Evolutionary conservation across 192 early-diverging fungal genomes (phyloP).

Genomic region (Obelidium mucronatum): DNA sequence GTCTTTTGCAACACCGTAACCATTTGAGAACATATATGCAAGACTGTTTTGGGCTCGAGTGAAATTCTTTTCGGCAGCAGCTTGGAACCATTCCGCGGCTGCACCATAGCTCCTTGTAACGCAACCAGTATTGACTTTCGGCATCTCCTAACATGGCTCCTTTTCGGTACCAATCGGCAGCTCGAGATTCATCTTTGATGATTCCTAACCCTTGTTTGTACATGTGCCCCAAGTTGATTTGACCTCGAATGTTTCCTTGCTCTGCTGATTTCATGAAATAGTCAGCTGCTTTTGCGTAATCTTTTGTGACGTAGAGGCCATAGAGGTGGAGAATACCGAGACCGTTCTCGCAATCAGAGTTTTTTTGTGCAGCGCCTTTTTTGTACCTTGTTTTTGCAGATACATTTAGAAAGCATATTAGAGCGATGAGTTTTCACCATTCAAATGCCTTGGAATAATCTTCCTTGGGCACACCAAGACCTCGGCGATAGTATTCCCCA

Average conservation of each 20-base stretch:
- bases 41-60: conserved; percentile 29
- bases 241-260: background rate
- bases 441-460: background rate
- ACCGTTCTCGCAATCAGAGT: background rate
- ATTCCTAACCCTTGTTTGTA: background rate
- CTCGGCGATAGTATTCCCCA: background rate
- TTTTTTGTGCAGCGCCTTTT: background rate
- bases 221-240: background rate
- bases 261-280: conserved; percentile 8
- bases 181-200: background rate
- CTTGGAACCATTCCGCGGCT: conserved; percentile 24
- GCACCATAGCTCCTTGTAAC: conserved; percentile 22
- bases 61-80: conserved; percentile 41
- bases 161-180: conserved; percentile 15
- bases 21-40: conserved; percentile 37
- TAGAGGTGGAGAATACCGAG: conserved; percentile 4
- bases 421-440: background rate
- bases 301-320: background rate
- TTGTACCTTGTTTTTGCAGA: background rate
- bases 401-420: background rate
- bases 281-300: background rate
- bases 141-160: background rate
- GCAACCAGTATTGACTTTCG: conserved; percentile 11
- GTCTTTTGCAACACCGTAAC: conserved; percentile 36
- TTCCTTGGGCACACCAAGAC: background rate